Evolutionary conservation across 129 eudicot species (phyloP).

Genomic region (Flaveria linearis): DNA sequence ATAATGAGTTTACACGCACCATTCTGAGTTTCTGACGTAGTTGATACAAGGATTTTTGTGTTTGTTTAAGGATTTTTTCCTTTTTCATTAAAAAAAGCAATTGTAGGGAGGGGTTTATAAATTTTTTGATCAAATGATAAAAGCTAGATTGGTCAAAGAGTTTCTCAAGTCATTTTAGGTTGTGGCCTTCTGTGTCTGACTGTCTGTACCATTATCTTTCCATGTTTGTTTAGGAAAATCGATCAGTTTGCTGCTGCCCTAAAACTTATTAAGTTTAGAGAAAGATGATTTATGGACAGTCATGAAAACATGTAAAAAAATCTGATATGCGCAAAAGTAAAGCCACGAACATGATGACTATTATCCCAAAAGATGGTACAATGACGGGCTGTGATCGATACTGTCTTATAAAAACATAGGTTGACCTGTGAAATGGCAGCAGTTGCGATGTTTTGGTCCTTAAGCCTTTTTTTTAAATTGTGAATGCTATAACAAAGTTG

Average conservation of each 20-base stretch:
- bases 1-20: not conserved
- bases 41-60: not conserved
- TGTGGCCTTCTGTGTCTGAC: constrained; percentile 21
- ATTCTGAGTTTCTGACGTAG: not conserved
- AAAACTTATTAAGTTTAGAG: not conserved
- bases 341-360: not conserved
- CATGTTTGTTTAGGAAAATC: not conserved
- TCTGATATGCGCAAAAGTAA: not conserved
- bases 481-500: not conserved
- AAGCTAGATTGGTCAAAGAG: constrained; percentile 12
- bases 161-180: not conserved
- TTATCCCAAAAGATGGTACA: not conserved
- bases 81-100: not conserved
- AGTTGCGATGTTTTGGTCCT: not conserved
- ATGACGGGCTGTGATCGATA: not conserved
- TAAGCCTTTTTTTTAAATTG: not conserved
- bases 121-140: not conserved
- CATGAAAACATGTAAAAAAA: not conserved
- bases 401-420: not conserved
- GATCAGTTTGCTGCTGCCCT: not conserved
- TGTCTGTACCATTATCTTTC: constrained; percentile 11
- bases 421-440: constrained; percentile 1
- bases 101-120: not conserved
- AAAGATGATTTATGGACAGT: not conserved
- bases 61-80: not conserved